These are phyloP conservation scores for Helichrysum umbraculigerum DNA, from an alignment of 129 eudicot species.

Conservation along the genomic window DNA sequence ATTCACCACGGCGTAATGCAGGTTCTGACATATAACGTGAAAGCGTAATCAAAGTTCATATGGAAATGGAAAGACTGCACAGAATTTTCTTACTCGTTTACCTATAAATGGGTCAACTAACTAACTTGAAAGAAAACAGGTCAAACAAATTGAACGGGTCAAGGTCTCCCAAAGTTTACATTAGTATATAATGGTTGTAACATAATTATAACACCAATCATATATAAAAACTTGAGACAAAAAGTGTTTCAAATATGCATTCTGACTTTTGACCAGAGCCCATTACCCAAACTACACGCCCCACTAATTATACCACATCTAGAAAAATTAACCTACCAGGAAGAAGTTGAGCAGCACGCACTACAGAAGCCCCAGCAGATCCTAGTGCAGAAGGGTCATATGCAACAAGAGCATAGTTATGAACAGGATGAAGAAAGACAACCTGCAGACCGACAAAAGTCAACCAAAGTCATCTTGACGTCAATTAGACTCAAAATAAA, in stretches of 20 bases:
- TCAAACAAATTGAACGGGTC: neutral
- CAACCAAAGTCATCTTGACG: neutral
- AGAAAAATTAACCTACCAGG: slow-evolving; percentile 49
- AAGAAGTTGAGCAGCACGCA: slow-evolving; percentile 89
- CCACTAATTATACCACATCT: neutral
- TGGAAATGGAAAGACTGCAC: neutral
- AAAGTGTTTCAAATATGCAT: neutral
- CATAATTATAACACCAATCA: neutral
- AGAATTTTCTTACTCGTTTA: neutral
- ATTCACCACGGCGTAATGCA: slow-evolving; percentile 80
- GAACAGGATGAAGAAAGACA: slow-evolving; percentile 93
- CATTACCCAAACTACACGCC: neutral
- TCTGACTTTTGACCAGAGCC: neutral
- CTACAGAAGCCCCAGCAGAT: slow-evolving; percentile 67
- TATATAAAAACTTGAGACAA: neutral
- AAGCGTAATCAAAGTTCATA: neutral
- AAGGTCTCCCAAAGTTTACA: neutral
- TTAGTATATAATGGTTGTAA: neutral
- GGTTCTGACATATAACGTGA: slow-evolving; percentile 53
- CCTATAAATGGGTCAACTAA: neutral
- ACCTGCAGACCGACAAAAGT: slow-evolving; percentile 48
- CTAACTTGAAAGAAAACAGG: too few species aligned
- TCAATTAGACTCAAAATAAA: neutral
- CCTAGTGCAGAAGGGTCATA: slow-evolving; percentile 90
- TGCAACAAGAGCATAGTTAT: slow-evolving; percentile 89